Conservation (phyloP, 352 stramenopile genomes). For the Aphanomyces euteiches region DNA sequence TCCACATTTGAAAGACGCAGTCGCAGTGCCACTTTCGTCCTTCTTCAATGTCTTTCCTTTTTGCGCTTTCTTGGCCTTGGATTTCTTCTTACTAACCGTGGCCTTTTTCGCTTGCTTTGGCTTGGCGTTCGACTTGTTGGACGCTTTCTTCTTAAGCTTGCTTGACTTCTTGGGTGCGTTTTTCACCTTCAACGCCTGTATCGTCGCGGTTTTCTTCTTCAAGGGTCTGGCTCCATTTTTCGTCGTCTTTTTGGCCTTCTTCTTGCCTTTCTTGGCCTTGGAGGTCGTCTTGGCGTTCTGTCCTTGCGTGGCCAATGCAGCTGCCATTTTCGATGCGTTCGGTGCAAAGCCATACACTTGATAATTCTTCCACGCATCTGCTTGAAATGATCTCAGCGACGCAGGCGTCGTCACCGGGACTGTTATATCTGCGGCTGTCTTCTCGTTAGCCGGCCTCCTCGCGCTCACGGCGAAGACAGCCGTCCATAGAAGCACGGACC, state of each 20-base stretch:
- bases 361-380: background rate
- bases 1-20: background rate
- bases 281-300: background rate
- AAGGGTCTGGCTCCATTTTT: too few species aligned
- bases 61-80: background rate
- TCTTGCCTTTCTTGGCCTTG: background rate
- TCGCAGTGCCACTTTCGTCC: background rate
- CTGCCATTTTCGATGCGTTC: background rate
- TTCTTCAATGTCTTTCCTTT: background rate
- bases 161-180: too few species aligned
- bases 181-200: too few species aligned
- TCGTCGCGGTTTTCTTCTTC: too few species aligned
- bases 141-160: too few species aligned
- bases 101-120: background rate
- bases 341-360: constrained; percentile 5
- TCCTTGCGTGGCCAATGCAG: background rate
- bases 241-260: background rate
- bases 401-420: background rate
- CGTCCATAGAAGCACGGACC: too few species aligned
- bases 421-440: too few species aligned
- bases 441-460: too few species aligned
- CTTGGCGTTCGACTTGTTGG: too few species aligned
- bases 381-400: background rate
- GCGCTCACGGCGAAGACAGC: too few species aligned
- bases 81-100: background rate